Evolutionary conservation across 345 rosid genomes (phyloP), one percentile per base, ranked within the genome.

Genomic region (Hevea brasiliensis): DNA sequence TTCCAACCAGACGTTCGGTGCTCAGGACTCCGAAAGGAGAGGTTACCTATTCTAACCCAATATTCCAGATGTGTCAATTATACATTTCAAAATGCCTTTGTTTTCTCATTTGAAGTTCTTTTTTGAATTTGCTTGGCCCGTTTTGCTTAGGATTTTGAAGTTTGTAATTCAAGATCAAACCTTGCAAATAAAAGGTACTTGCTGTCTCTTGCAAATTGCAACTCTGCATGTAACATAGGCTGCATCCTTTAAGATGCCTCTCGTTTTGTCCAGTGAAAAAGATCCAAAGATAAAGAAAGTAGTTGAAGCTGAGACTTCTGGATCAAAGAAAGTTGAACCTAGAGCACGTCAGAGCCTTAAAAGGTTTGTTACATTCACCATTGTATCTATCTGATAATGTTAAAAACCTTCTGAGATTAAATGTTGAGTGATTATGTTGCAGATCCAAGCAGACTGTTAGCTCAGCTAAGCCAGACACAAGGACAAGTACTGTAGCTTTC

Each of bases 171-270:
- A 48, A 89, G 84, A 71, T 55, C 60, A 66, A 74, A 82, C 70
- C 37, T n/a, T 61, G 83, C 56, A 68, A 75, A 58, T 63, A 81
- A 75, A 80, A 87, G 95, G 98, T 93, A 32, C 37, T 32, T 59
- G 5, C 20, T 60, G 14, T 59, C 75, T 60, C 51, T 74, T 63
- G 67, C 67, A 64, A 65, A 27, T 37, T 64, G 55, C 29, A 53
- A 23, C 61, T 57, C 58, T 63, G 57, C 48, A 20, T 74, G 23
- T 35, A 76, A 67, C 50, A 41, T 26, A 4, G 35, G 40, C 44
- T 71, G 18, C 53, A 50, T 53, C 35, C 61, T 56, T 50, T 69
- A 26, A 50, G 64, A 69, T 71, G 71, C 27, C 59, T 41, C n/a
- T 72, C 29, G 71, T 68, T 8, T 68, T 77, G 57, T 65, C 66